These are phyloP conservation scores for Geotrichum bryndzae DNA, from an alignment of 1,139 yeast genomes.

Conservation along the genomic window DNA sequence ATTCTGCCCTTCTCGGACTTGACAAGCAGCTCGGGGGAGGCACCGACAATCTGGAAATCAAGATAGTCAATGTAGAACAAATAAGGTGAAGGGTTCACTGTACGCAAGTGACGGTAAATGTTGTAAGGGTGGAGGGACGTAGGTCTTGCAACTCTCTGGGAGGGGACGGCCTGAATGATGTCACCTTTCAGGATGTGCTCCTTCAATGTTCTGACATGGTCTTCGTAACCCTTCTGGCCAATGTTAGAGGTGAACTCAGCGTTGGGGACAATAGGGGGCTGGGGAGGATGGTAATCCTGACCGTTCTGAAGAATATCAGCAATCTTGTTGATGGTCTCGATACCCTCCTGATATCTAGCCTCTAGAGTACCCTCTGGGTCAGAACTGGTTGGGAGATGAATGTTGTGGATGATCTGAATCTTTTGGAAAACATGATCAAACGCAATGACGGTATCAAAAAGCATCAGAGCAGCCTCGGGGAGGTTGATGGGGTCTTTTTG, in stretches of 20 bases:
- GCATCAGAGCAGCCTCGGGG: constrained; percentile 90
- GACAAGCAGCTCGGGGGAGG: constrained; percentile 90
- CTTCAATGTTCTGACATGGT: constrained; percentile 67
- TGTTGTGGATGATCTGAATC: constrained; percentile 81
- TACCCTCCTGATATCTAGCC: constrained; percentile 52
- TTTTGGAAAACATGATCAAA: constrained; percentile 92
- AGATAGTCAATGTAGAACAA: constrained; percentile 85
- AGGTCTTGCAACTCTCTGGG: constrained; percentile 92
- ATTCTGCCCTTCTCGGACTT: constrained; percentile 75
- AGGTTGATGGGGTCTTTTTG: constrained; percentile 72
- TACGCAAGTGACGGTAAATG: constrained; percentile 85
- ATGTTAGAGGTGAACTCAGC: constrained; percentile 72
- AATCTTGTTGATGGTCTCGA: constrained; percentile 50
- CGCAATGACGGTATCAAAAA: constrained; percentile 83
- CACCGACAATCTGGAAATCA: constrained; percentile 93
- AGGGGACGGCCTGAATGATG: constrained; percentile 95
- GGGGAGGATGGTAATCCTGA: constrained; percentile 50
- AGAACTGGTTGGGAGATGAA: constrained; percentile 41
- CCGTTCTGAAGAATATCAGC: constrained; percentile 47
- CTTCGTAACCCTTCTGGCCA: constrained; percentile 89
- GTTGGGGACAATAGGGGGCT: constrained; percentile 55
- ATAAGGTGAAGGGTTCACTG: constrained; percentile 96
- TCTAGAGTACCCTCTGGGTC: constrained; percentile 20
- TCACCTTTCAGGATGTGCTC: constrained; percentile 84
- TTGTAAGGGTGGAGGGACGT: constrained; percentile 94